Evolutionary conservation across 345 rosid species (phyloP).

Genomic region (Chamaenerion angustifolium): DNA sequence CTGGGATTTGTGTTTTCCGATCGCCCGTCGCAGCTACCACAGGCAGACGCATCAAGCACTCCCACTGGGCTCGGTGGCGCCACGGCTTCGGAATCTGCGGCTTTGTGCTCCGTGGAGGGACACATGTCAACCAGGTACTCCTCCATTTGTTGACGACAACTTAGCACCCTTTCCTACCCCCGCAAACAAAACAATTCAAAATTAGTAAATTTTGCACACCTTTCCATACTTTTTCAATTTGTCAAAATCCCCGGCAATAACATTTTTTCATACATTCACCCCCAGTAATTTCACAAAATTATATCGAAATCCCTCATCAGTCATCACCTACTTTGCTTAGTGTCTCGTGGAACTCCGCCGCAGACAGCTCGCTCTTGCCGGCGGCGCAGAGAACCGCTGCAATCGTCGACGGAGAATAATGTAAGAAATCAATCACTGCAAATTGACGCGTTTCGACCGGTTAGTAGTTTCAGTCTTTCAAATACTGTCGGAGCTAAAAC

Average conservation of each 20-base stretch:
- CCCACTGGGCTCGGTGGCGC: constrained; percentile 47
- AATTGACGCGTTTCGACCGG: not conserved
- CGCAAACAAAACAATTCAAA: constrained; percentile 1
- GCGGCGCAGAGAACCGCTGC: constrained; percentile 36
- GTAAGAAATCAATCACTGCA: constrained; percentile 49
- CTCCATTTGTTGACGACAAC: constrained; percentile 70
- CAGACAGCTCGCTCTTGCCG: constrained; percentile 11
- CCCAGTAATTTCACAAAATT: not conserved
- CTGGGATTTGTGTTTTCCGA: constrained; percentile 23
- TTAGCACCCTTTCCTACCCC: constrained; percentile 50
- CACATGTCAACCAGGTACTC: constrained; percentile 51
- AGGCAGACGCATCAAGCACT: constrained; percentile 49
- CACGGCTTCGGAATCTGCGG: constrained; percentile 11
- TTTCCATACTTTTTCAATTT: constrained; percentile 16
- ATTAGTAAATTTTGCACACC: constrained; percentile 17
- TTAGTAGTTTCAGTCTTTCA: too few species aligned
- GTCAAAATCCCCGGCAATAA: not conserved
- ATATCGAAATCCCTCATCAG: not conserved
- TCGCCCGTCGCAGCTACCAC: constrained; percentile 37
- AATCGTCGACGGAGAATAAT: constrained; percentile 30
- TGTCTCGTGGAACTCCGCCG: constrained; percentile 13
- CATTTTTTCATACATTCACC: not conserved
- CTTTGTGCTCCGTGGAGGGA: constrained; percentile 20
- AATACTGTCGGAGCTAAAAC: too few species aligned
- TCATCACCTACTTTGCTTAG: constrained; percentile 25